Evolutionary conservation across 768 basidiomycete species (phyloP), one percentile per base, ranked within the genome.

Genomic region (Hydnomerulius pinastri): DNA sequence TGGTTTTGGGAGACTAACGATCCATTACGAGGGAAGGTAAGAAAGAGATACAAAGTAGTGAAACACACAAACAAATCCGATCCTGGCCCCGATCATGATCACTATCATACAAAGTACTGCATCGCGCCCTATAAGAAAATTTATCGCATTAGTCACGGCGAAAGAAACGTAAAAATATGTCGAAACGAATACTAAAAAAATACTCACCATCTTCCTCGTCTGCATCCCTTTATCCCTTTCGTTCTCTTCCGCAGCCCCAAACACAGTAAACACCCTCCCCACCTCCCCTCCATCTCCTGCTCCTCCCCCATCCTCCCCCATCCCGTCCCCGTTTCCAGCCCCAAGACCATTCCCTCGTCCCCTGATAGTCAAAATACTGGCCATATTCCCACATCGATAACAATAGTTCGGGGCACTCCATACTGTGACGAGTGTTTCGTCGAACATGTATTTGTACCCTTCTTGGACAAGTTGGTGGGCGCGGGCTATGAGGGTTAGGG

Each of bases 401-500:
- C 85, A 94, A 64, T 92, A 92, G 62, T 92, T 95, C 25, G 91
- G 90, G 43, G 92, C 92, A 5, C 84, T 86, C 92, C 92, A 96
- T 9, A 96, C 92, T 0, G 92, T 96, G 11, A 94, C 92, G 17
- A 96, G 88, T 55, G 86, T 79, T 54, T 87, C 82, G 64, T 97
- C 90, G 59, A 98, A 97, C 96, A 98, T 96, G 66, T 94, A 87
- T 72, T 98, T 98, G 73, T 82, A 94, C 2, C 93, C 92, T 68
- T 95, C 92, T 68, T 95, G 92, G 1, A 98, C 96, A 17, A 98
- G 85, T 64, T 98, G 96, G 67, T 98, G 96, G 1, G 96, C 96
- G 29, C 96, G 83, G 2, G 95, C 95, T 59, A 98, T 93, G 35
- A 98, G 81, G 9, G 75, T 77, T 17, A 98, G 81, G 27, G 83